Conservation (phyloP, 2,329 filamentous ascomycete species). For the Didymella pinodella region DNA sequence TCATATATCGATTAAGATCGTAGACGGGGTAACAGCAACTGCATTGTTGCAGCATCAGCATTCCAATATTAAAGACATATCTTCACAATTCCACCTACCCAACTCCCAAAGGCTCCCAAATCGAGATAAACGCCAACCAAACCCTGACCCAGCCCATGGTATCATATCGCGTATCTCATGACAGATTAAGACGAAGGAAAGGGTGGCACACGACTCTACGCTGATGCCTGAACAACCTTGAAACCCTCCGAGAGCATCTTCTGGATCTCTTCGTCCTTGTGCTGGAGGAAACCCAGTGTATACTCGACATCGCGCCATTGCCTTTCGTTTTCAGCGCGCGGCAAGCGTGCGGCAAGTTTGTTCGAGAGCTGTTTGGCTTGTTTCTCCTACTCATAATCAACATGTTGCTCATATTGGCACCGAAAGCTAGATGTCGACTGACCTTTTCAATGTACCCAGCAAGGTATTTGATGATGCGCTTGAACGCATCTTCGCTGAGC, state of each 20-base stretch:
- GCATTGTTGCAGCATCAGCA: constrained; percentile 1
- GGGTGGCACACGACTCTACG: constrained; percentile 28
- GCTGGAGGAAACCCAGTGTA: constrained; percentile 85
- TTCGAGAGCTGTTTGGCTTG: constrained; percentile 93
- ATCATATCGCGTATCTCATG: constrained; percentile 21
- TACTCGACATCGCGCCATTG: constrained; percentile 99
- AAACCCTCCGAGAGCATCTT: constrained; percentile 80
- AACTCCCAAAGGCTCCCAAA: not conserved
- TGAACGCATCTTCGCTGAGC: constrained; percentile 85
- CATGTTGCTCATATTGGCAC: not conserved
- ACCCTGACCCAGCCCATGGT: constrained; percentile 17
- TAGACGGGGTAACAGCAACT: not conserved
- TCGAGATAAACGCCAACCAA: constrained; percentile 4
- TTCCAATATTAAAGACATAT: not conserved
- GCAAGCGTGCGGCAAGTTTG: constrained; percentile 86
- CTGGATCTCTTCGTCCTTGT: constrained; percentile 89
- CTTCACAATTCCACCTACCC: not conserved
- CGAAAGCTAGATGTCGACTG: constrained; percentile 24
- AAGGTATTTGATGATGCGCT: constrained; percentile 88
- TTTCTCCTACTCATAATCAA: constrained; percentile 74
- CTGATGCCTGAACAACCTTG: constrained; percentile 58
- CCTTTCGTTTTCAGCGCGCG: constrained; percentile 86
- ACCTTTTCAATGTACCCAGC: constrained; percentile 98
- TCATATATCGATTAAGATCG: not conserved
- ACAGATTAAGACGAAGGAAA: constrained; percentile 4